Conservation (phyloP, 1,284 basidiomycete species). For the Sanghuangporus baumii region DNA sequence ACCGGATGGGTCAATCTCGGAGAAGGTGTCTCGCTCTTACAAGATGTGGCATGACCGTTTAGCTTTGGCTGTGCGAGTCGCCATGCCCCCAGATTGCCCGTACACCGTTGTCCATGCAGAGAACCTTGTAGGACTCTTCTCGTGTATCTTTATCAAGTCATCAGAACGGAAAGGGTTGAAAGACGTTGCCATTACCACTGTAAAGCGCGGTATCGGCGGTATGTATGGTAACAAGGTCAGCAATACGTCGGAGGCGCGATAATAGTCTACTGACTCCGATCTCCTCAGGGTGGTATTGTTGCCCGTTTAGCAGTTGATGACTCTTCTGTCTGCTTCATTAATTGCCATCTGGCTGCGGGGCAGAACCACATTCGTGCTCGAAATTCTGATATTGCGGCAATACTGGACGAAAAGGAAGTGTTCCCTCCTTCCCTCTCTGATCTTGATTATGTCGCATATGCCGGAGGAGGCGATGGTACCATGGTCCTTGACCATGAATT, state of each 20-base stretch:
- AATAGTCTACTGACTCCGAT: neutral
- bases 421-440: constrained; percentile 45
- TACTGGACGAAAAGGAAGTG: constrained; percentile 76
- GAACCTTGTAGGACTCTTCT: constrained; percentile 87
- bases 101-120: constrained; percentile 84
- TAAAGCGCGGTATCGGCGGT: constrained; percentile 91
- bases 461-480: constrained; percentile 90
- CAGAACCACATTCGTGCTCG: constrained; percentile 78
- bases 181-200: constrained; percentile 69
- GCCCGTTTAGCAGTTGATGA: constrained; percentile 88
- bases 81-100: constrained; percentile 60
- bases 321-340: constrained; percentile 90
- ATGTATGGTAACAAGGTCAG: constrained; percentile 92
- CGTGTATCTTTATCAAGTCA: constrained; percentile 80
- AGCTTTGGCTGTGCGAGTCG: constrained; percentile 61
- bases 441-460: constrained; percentile 60
- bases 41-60: constrained; percentile 85
- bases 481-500: constrained; percentile 94
- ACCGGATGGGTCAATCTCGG: constrained; percentile 40
- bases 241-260: neutral
- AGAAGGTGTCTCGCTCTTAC: constrained; percentile 81
- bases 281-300: constrained; percentile 77
- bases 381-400: constrained; percentile 82
- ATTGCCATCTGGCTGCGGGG: constrained; percentile 94
- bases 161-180: constrained; percentile 53